Conservation (phyloP, 73 alveolate genomes). For the Symbiodinium natans region DNA sequence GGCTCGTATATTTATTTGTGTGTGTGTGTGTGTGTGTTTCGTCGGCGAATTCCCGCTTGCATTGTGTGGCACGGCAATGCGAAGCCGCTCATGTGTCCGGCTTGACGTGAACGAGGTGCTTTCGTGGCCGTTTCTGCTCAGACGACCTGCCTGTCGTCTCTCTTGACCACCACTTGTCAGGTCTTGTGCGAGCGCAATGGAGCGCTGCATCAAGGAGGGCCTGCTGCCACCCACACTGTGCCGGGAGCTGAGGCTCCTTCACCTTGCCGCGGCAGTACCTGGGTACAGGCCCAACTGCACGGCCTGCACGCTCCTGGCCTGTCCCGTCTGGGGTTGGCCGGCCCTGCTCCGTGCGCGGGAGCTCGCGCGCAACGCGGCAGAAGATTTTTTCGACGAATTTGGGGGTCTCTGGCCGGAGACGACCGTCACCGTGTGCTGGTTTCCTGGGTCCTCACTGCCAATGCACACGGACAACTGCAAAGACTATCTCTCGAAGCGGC, state of each 20-base stretch:
- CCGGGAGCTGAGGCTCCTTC: constrained; percentile 45
- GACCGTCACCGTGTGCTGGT: constrained; percentile 87
- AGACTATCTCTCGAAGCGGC: constrained; percentile 51
- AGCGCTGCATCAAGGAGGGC: constrained; percentile 2
- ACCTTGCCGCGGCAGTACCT: constrained; percentile 50
- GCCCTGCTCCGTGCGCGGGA: constrained; percentile 44
- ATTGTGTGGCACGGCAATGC: too few relatives aligned
- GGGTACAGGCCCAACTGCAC: constrained; percentile 84
- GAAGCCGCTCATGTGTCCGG: too few relatives aligned
- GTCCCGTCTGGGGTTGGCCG: constrained; percentile 72
- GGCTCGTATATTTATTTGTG: too few relatives aligned
- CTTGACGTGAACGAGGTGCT: too few relatives aligned
- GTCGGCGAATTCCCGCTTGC: too few relatives aligned
- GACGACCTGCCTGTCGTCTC: too few relatives aligned
- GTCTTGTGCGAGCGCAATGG: too few relatives aligned
- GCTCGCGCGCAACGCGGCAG: constrained; percentile 49
- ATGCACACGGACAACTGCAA: constrained; percentile 62
- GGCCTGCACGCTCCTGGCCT: constrained; percentile 42
- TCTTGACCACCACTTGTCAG: too few relatives aligned
- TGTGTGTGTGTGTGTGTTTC: too few relatives aligned
- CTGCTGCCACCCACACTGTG: constrained; percentile 55
- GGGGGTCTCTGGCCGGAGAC: constrained; percentile 82
- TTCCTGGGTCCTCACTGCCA: constrained; percentile 51
- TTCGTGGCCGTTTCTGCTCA: too few relatives aligned
- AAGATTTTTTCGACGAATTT: constrained; percentile 58